Evolutionary conservation across 169 alveolate genomes (phyloP), one percentile per base, ranked within the genome.

Genomic region (Cryptosporidium baileyi): DNA sequence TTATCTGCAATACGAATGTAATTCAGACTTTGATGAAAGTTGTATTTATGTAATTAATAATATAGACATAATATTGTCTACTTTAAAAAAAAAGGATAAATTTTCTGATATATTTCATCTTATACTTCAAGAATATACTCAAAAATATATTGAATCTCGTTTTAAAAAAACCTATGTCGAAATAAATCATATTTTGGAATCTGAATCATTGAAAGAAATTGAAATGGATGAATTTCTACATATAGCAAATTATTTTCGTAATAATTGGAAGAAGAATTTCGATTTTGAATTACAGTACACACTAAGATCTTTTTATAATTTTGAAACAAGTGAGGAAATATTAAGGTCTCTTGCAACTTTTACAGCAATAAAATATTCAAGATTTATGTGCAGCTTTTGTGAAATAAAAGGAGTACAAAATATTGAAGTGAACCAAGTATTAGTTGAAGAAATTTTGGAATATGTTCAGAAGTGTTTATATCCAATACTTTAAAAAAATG

Each of bases 301-400:
- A 22, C 32, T 74, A 15, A 51, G 44, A 1, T 74, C 85, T 5
- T 74, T 74, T 22, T 74, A 54, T 22, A 74, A 51, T 54, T 74
- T 74, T 41, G 40, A 57, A 26, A 74, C 85, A 4, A 57, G 65
- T 15, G 85, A 74, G 22, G 85, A 74, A 51, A 54, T 74, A 51
- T 30, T 74, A 19, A 74, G 67, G 19, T 41, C 54, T 17, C 57
- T 74, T 36, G 85, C 74, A 5, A 74, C 85, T 17, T 38, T 67
- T 2, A 22, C 19, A 19, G 85, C 85, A 38, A 41, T 41, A n/a
- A 57, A 40, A 34, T 74, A 57, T 41, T 74, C 85, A 1, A n/a
- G 54, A n/a, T 74, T 74, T 15, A 34, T 74, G 11, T 52, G 54
- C 38, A 36, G 15, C 22, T 36, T 38, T 7, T 74, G 15, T 19